Evolutionary conservation across 352 stramenopile species (phyloP).

Genomic region (Poterioochromonas sp.): DNA sequence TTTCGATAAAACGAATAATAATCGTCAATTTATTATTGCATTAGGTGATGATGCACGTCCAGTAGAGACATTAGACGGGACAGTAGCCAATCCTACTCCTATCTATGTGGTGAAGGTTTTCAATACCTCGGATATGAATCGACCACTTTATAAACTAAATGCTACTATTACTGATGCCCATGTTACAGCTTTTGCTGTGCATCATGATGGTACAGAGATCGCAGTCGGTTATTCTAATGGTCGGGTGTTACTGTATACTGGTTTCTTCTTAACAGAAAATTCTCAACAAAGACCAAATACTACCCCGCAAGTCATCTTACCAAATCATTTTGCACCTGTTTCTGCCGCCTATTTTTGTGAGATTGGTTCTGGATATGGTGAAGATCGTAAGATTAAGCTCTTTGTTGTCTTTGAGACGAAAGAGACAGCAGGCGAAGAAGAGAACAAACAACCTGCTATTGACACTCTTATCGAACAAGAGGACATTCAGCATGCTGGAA

Average conservation of each 20-base stretch:
- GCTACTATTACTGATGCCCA: background rate
- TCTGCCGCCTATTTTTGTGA: conserved; percentile 12
- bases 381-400: background rate
- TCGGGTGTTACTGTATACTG: background rate
- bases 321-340: background rate
- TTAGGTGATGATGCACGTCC: conserved; percentile 5
- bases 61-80: background rate
- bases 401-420: background rate
- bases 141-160: conserved; percentile 5
- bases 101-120: conserved; percentile 15
- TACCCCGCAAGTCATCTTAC: background rate
- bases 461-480: background rate
- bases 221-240: conserved; percentile 20
- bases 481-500: background rate
- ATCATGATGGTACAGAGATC: background rate
- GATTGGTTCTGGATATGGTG: background rate
- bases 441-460: background rate
- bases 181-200: conserved; percentile 16
- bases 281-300: background rate
- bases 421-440: background rate
- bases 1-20: background rate
- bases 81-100: background rate
- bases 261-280: conserved; percentile 2
- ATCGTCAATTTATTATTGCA: conserved; percentile 6
- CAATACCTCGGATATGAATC: background rate